Base-by-base conservation (phyloP, 2,329 filamentous ascomycete genomes). In the Metarhizium robertsii region DNA sequence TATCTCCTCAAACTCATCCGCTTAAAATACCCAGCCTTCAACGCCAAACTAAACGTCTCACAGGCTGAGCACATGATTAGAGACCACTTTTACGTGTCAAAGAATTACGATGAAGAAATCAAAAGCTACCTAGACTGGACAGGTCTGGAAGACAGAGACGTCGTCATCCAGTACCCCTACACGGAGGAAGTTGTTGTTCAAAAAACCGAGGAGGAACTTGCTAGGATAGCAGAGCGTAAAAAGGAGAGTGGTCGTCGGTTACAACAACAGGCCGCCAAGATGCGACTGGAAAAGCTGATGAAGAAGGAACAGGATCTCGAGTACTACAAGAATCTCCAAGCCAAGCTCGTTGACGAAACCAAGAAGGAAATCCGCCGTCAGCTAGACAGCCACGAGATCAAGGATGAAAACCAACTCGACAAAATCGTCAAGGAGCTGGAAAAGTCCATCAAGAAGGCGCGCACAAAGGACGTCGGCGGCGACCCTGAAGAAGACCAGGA, bases 211-310 rank as follows among this genome's bases (percentile, higher is more conserved):
- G 94, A 97, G 68, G 94, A 99, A 69, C 79, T 99, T 16, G 90
- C 89, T 2, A 81, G 85, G 45, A 90, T 95, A 60, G 91, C 92
- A 11, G 94, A 99, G 75, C 87, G 92, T 68, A 90, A 95, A 67
- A 95, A 95, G 69, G 94, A 99, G 71, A 94, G 90, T 62, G 94
- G 94, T 0, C 80, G 94, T 60, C 80, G 95, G 49, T 69, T 99
- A 30, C 94, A 99, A 69, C 91, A 96, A 65, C 94, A 99, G 71
- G 94, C 94, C 0, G 92, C 92, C 10, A 97, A 96, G 71, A 96
- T 96, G 90, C 86, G 94, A 7, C 75, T 99, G 0, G 94, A 99
- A 61, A 95, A 95, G 65, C 77, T 99, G 50, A 90, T 97, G 68
- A 88, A 89, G 66, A 99, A 99, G 71, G 94, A 99, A 72, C 85